Evolutionary conservation across 2,329 filamentous ascomycete genomes (phyloP), one percentile per base, ranked within the genome.

Genomic region (Cytospora leucostoma): DNA sequence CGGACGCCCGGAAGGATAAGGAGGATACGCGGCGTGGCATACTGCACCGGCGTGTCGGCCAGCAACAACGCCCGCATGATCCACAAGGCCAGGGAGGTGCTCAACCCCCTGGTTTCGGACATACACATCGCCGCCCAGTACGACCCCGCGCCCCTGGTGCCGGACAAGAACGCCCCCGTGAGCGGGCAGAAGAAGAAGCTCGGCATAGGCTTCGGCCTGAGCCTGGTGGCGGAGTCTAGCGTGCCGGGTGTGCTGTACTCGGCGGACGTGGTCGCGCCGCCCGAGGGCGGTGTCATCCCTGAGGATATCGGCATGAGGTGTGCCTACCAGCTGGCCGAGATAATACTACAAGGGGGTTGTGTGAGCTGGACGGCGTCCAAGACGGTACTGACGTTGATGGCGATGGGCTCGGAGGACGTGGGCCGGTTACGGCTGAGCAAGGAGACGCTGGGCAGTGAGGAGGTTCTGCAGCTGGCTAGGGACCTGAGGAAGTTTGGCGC

Each of bases 31-130:
- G 95, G 95, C 64, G 95, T 99, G 51, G 93, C 95, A 55, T 99
- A 98, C 77, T 90, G 91, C 61, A 93, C 92, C 0, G 95, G 96
- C 54, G 93, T 98, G 0, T 91, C 91, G 12, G 94, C 91, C 0
- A 93, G 90, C 56, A 97, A 97, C 75, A 99, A 98, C 74, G 91
- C 90, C 66, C 85, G 95, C 67, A 96, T 97, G 91, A 99, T 98
- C 72, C 91, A 97, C 72, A 86, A 90, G 2, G 93, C 93, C 12
- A 84, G 94, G 69, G 92, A 92, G 55, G 84, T 99, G 12, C 81
- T 99, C 54, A 99, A 99, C 74, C 83, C 88, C 5, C 83, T 99
- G 62, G 89, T 91, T 4, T 86, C 89, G 7, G 95, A 99, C 73
- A 94, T 96, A 51, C 95, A 97, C 74, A 88, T 99, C 68, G 96